Evolutionary conservation across 768 basidiomycete genomes (phyloP).

Genomic region (Tricholoma sp.): DNA sequence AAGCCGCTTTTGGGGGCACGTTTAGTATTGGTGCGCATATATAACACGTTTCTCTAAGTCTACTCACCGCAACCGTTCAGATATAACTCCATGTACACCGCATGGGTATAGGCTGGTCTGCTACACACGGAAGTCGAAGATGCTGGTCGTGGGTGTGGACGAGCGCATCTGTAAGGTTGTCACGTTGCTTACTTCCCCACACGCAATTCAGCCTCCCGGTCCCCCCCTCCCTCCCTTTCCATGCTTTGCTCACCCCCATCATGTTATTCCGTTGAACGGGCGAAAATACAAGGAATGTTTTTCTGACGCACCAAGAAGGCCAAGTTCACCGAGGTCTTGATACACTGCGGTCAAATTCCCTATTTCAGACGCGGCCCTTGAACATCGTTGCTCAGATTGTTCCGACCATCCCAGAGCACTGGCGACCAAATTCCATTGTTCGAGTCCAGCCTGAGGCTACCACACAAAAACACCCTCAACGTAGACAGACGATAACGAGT

Average conservation of each 20-base stretch:
- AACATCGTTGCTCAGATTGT: too few relatives aligned
- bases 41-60: neutral
- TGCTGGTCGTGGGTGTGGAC: neutral
- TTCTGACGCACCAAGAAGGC: neutral
- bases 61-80: neutral
- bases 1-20: neutral
- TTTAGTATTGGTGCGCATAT: neutral
- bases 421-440: neutral
- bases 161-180: neutral
- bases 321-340: too few relatives aligned
- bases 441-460: too few relatives aligned
- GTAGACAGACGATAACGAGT: too few relatives aligned
- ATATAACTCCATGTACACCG: neutral
- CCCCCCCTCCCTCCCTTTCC: neutral
- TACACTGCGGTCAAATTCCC: too few relatives aligned
- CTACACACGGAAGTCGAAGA: neutral
- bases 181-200: neutral
- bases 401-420: too few relatives aligned
- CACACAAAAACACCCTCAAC: too few relatives aligned
- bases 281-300: neutral
- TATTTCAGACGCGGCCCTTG: too few relatives aligned
- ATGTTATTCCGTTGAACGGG: neutral
- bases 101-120: neutral
- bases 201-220: neutral
- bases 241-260: neutral